Base-by-base conservation (phyloP, 768 basidiomycete species). In the Xerocomus brunneocitrinus region DNA sequence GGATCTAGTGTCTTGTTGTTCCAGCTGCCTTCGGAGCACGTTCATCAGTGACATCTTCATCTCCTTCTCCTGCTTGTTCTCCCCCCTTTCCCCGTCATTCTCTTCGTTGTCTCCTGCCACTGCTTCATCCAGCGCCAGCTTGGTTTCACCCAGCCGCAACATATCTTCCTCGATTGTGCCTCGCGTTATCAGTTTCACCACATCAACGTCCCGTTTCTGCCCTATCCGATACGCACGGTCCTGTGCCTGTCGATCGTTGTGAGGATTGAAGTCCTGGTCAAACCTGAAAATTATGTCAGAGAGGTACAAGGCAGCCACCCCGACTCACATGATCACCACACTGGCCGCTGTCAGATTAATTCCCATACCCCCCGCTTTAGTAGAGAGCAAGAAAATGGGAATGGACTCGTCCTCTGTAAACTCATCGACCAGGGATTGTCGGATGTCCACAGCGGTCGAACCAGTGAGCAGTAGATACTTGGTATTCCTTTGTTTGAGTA, bases 161-260 rank as follows among this genome's bases (percentile, higher is more conserved):
- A 99, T 98, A 69, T 97, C 94, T 70, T 99, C 97, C 73, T 98
- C 95, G 54, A 98, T 95, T 2, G 92, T 94, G 3, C 86, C 89
- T 55, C 81, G 85, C 2, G 92, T 88, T 59, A 98, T 92, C 10
- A 98, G 78, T 67, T 95, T 97, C 65, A 98, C 83, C 7, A 98
- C 92, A 31, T 95, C 92, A 9, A 98, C 95, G 58, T 95, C 86
- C 47, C 86, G 83, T 66, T 90, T 92, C 70, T 97, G 94, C 24
- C 93, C 95, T 58, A 99, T 97, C 27, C 97, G 88, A 70, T 98
- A 98, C 25, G 94, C 94, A 32, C 97, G 85, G 70, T 99, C 97
- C 55, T 95, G 93, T 1, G 97, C 97, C 73, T 99, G 97, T 56
- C 89, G 84, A 71, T 98, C 97, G 67, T 99, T 99, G 72, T 93